Base-by-base conservation (phyloP, 164 flowering plant genomes). In the Tetracentron sinense region DNA sequence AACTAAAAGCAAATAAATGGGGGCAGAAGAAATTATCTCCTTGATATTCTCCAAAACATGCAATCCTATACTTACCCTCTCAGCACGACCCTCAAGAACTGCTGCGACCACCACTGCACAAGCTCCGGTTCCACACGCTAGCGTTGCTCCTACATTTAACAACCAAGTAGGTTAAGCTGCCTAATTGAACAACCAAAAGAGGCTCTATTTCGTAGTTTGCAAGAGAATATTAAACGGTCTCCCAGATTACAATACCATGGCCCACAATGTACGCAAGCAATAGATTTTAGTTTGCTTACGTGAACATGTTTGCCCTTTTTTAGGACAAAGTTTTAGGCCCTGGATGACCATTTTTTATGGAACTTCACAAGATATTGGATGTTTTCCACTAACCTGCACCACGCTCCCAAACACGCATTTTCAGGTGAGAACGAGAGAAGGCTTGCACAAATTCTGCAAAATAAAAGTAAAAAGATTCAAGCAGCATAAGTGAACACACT, bases 391-490 rank as follows among this genome's bases (percentile, higher is more conserved):
- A 69, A 94, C 99, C 97, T 72, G 99, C 99, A 17, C 99, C 97
- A 44, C 96, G 97, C 77, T 94, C 96, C 99, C 99, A 92, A 60
- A 92, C 99, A 67, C 97, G 96, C 99, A 95, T 89, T 75, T 92
- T 92, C 61, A 95, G 72, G 77, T 92, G 97, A 28, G 89, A 80
- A 42, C 71, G 90, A 54, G 97, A 89, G 61, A 81, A 70, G 28
- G 90, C 89, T 78, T 95, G 87, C 56, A 90, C 99, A 81, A 92
- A 95, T 70, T 92, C 99, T 95, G 96, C 75, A 77, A 63, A 70
- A 50, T 49, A 65, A 26, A 58, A 69, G 1, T 42, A 56, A 52
- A 27, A 35, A 16, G 50, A 56, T n/a, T 50, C 23, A 70, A 26
- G 21, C 63, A 12, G 17, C 7, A 38, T 16, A 20, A 62, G 28